Conservation (phyloP, 176 grass and related monocot genomes). For the Ananas comosus region DNA sequence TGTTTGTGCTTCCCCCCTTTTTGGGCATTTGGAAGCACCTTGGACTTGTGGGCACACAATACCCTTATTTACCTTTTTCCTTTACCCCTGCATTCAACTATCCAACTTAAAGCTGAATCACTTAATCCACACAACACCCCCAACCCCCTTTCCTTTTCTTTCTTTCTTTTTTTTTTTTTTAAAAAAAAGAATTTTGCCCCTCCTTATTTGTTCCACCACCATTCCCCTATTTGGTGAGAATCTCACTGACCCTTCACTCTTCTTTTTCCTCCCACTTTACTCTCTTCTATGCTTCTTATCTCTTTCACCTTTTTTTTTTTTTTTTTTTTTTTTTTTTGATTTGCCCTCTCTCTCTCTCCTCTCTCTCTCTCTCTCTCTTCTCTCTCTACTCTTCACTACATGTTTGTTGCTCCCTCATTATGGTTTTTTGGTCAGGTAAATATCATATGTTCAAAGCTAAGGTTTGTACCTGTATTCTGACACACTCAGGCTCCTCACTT, state of each 20-base stretch:
- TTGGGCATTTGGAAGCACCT: constrained; percentile 19
- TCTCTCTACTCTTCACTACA: neutral
- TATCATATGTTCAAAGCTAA: constrained; percentile 15
- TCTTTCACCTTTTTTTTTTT: no score
- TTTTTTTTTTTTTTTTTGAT: no score
- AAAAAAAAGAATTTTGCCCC: neutral
- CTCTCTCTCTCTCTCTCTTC: no score
- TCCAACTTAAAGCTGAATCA: constrained; percentile 16
- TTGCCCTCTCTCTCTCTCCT: no score
- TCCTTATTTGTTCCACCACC: neutral
- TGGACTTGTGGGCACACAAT: constrained; percentile 11
- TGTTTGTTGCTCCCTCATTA: neutral
- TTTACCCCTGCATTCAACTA: neutral
- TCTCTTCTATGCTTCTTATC: constrained; percentile 7
- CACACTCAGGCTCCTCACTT: neutral
- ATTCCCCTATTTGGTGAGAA: constrained; percentile 18
- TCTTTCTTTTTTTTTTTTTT: neutral
- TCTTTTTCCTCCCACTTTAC: neutral
- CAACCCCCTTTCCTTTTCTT: neutral
- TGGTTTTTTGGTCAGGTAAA: neutral
- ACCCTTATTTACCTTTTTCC: constrained; percentile 2
- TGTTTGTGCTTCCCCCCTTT: constrained; percentile 17
- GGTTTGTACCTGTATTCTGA: constrained; percentile 12
- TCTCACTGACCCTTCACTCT: constrained; percentile 21
- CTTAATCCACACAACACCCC: constrained; percentile 6